Evolutionary conservation across 2,329 filamentous ascomycete genomes (phyloP).

Genomic region (Epichloe gansuensis): DNA sequence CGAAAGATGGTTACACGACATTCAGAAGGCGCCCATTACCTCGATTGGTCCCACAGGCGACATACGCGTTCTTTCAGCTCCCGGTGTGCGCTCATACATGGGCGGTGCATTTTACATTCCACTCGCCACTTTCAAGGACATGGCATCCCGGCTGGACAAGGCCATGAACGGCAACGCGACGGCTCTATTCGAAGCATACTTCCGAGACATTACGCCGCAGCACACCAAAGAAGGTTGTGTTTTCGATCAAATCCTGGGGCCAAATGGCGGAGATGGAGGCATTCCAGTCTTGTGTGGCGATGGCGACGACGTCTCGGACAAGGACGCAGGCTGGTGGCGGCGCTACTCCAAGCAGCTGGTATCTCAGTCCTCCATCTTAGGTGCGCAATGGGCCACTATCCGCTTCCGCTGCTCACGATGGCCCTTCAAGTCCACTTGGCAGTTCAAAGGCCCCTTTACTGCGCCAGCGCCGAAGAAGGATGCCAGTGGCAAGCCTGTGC

Average conservation of each 20-base stretch:
- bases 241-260: neutral
- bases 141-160: neutral
- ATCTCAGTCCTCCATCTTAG: conserved; percentile 16
- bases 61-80: conserved; percentile 14
- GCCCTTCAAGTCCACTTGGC: conserved; percentile 20
- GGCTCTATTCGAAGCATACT: neutral
- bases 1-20: conserved; percentile 11
- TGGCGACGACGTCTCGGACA: conserved; percentile 9
- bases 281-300: conserved; percentile 8
- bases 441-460: conserved; percentile 17
- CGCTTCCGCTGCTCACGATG: conserved; percentile 21
- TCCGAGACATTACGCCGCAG: neutral
- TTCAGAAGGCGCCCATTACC: conserved; percentile 14
- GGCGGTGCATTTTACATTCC: conserved; percentile 16
- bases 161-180: conserved; percentile 5
- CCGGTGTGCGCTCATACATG: conserved; percentile 10
- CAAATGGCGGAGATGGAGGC: neutral
- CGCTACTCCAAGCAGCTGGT: conserved; percentile 11
- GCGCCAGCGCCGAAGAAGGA: conserved; percentile 8
- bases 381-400: conserved; percentile 16
- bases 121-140: conserved; percentile 7
- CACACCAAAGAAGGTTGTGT: neutral
- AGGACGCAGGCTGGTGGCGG: conserved; percentile 11
- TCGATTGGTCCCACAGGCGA: conserved; percentile 9
- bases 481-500: neutral